These are phyloP conservation scores for Atalantia buxifolia DNA, from an alignment of 345 rosid genomes.

Conservation along the genomic window DNA sequence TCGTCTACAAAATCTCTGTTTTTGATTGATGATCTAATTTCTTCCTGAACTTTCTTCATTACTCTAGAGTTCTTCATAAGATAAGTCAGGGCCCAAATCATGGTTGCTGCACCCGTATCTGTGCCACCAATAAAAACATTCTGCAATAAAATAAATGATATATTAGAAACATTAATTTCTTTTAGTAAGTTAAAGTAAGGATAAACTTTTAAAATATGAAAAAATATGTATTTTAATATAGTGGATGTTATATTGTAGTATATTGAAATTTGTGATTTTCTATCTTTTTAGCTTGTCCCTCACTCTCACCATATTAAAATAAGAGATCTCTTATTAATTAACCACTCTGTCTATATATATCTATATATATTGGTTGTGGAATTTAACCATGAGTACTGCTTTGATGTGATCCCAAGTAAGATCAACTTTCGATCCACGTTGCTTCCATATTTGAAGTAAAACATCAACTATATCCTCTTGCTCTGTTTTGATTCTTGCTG, in stretches of 20 bases:
- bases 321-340: no score
- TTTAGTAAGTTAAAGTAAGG: no score
- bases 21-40: constrained; percentile 16
- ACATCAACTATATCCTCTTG: constrained; percentile 27
- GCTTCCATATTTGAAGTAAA: constrained; percentile 16
- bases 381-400: constrained; percentile 33
- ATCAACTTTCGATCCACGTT: constrained; percentile 6
- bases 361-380: background rate
- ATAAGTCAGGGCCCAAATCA: constrained; percentile 35
- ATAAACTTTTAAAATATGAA: background rate
- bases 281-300: no score
- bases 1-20: constrained; percentile 29
- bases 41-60: constrained; percentile 33
- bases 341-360: no score
- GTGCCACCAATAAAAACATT: constrained; percentile 35
- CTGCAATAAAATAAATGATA: background rate
- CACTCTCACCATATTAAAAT: no score
- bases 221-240: no score
- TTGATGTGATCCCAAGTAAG: constrained; percentile 30
- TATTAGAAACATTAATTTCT: background rate
- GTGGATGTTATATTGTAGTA: no score
- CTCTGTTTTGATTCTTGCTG: background rate
- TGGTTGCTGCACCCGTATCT: constrained; percentile 19
- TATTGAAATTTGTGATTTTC: no score
- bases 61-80: constrained; percentile 28